Conservation (phyloP, 805 yeast genomes). For the Spathaspora hagerdaliae region DNA sequence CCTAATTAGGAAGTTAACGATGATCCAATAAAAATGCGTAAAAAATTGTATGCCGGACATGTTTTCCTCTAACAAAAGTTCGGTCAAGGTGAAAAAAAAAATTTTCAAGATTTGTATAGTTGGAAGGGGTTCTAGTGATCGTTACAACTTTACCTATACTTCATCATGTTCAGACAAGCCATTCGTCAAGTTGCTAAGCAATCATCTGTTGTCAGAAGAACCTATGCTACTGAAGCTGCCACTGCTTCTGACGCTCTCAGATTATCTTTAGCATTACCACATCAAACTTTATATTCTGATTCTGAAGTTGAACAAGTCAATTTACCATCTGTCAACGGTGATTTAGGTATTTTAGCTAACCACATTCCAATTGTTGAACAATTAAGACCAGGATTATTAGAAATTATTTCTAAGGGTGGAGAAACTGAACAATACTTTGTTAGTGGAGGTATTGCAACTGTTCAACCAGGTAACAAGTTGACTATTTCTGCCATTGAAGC, state of each 20-base stretch:
- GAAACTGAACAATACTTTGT: constrained; percentile 81
- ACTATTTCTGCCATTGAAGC: constrained; percentile 95
- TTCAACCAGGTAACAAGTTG: constrained; percentile 89
- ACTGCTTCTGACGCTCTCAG: constrained; percentile 64
- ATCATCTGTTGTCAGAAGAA: constrained; percentile 62
- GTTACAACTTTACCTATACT: not conserved
- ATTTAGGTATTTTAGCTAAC: constrained; percentile 93
- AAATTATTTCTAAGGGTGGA: constrained; percentile 73
- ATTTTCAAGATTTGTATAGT: too few relatives aligned
- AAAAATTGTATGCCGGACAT: constrained; percentile 2
- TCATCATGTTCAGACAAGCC: constrained; percentile 59
- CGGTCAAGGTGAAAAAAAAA: constrained; percentile 5
- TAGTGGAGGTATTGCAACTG: constrained; percentile 95
- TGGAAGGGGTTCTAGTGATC: too few relatives aligned
- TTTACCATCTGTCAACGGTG: constrained; percentile 93
- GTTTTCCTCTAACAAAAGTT: not conserved
- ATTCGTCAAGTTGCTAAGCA: constrained; percentile 58
- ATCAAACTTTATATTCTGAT: constrained; percentile 61
- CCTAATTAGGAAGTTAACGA: constrained; percentile 25
- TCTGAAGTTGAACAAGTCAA: constrained; percentile 72
- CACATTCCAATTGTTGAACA: constrained; percentile 98
- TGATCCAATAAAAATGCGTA: constrained; percentile 31
- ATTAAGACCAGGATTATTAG: constrained; percentile 92
- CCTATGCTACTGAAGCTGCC: constrained; percentile 79
- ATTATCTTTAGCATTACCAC: constrained; percentile 89